Evolutionary conservation across 2,329 filamentous ascomycete genomes (phyloP).

Genomic region (Mycosphaerella sp.): DNA sequence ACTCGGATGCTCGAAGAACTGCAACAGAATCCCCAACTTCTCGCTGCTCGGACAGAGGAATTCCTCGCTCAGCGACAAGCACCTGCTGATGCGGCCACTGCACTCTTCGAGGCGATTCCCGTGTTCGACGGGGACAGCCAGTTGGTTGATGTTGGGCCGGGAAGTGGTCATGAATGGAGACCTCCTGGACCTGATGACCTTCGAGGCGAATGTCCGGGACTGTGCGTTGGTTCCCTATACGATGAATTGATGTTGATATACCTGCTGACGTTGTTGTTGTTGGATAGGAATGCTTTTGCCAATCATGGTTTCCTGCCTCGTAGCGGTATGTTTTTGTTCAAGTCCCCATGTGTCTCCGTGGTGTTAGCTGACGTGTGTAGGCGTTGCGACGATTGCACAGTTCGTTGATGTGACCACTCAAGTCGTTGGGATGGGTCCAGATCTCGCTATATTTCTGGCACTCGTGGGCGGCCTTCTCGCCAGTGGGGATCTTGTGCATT

Average conservation of each 20-base stretch:
- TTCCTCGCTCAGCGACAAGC: conserved; percentile 17
- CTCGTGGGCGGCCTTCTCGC: conserved; percentile 15
- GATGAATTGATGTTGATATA: too few relatives aligned
- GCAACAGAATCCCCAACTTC: too few relatives aligned
- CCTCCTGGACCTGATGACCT: conserved; percentile 28
- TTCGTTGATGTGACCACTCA: conserved; percentile 27
- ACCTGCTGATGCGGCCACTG: conserved; percentile 17
- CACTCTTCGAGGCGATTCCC: conserved; percentile 22
- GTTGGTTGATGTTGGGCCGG: conserved; percentile 21
- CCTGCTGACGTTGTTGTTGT: too few relatives aligned
- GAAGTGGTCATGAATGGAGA: conserved; percentile 27
- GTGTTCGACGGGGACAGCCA: conserved; percentile 27
- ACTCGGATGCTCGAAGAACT: too few relatives aligned
- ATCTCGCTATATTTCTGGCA: conserved; percentile 25
- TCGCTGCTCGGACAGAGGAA: conserved; percentile 12
- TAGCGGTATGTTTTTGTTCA: neutral
- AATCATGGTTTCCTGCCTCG: conserved; percentile 15
- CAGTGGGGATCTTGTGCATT: conserved; percentile 13
- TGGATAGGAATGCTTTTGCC: conserved; percentile 24
- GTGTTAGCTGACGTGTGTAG: conserved; percentile 26
- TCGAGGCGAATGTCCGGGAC: conserved; percentile 28
- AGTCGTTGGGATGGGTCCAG: conserved; percentile 33
- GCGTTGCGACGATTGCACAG: conserved; percentile 30
- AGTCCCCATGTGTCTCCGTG: conserved; percentile 1
- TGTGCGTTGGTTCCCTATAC: neutral